phyloP scores from a whole-genome alignment of 345 rosid species.

The Dipteronia dyeriana region DNA sequence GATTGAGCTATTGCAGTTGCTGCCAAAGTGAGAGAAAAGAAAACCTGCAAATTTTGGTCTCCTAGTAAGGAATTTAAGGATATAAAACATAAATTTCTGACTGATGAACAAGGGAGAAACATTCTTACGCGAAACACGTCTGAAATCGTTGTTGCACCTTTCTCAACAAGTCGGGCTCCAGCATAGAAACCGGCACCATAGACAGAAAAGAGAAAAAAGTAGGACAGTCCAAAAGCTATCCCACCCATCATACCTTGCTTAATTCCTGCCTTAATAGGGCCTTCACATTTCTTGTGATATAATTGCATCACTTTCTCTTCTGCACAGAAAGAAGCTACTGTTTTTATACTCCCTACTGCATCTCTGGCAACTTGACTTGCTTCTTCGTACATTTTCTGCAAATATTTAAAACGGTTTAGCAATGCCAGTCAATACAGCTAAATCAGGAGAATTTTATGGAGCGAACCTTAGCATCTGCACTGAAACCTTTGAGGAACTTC shows the following conservation, averaged over 20 bases:
- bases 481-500: constrained; percentile 72
- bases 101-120: background rate
- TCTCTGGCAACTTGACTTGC: constrained; percentile 91
- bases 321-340: constrained; percentile 80
- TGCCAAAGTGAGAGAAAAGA: constrained; percentile 64
- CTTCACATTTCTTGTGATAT: constrained; percentile 63
- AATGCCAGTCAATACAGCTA: background rate
- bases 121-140: constrained; percentile 24
- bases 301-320: constrained; percentile 75
- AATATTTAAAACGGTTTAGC: background rate
- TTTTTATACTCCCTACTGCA: constrained; percentile 84
- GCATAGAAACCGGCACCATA: constrained; percentile 68
- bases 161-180: constrained; percentile 62
- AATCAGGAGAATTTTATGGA: background rate
- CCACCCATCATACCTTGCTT: constrained; percentile 68
- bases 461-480: constrained; percentile 72
- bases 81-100: background rate
- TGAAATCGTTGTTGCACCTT: constrained; percentile 47
- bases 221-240: constrained; percentile 61
- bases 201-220: constrained; percentile 49
- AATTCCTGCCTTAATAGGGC: constrained; percentile 62
- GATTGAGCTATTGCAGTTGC: constrained; percentile 60
- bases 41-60: constrained; percentile 44
- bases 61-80: background rate
- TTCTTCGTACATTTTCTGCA: constrained; percentile 73